Base-by-base conservation (phyloP, 2,329 filamentous ascomycete genomes). In the Penicillium nordicum region DNA sequence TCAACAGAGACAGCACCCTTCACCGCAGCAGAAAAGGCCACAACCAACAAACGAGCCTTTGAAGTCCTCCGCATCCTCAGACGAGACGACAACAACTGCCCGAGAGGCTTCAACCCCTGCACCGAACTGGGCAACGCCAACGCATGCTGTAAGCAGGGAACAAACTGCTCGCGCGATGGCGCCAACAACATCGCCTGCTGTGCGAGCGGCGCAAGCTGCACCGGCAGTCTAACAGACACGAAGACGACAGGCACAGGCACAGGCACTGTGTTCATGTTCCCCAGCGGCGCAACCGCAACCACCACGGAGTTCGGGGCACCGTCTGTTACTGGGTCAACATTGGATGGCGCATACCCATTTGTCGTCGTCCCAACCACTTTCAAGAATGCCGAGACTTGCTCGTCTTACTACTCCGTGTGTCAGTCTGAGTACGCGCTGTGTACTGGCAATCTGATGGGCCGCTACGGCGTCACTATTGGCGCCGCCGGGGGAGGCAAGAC, bases 141-240 rank as follows among this genome's bases (percentile, higher is more conserved):
- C 38, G 76, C 83, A 53, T 87, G 84, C 76, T 87, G 84, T 70
- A 74, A 73, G 34, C 71, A 74, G 40, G 76, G 75, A 47, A 78
- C 82, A 23, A 75, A 78, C 55, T 87, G 84, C 73, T 78, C 80
- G 41, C 76, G 78, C 49, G 84, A 87, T 69, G 71, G 72, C 40
- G 80, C 78, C 37, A 78, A 83, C 52, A 77, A 85, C 58, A 80
- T 86, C 52, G 84, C 84, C 25, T 87, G 84, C 75, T 87, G 84
- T 71, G 83, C 83, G 0, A 76, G 72, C 27, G 79, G 81, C 49
- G 80, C 80, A 14, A 79, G 74, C 29, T 87, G 84, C 65, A 86
- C 84, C 0, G 84, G 84, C 2, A 79, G 75, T 9, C 76, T 86
- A 10, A 70, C 75, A 0, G 70, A 64, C 2, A 57, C 67, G 1